A percentile compares a stretch with the other conserved stretches of the same genome.
These are phyloP conservation scores for Parmales sp. DNA, from an alignment of 108 stramenopile genomes.

Conservation along the genomic window DNA sequence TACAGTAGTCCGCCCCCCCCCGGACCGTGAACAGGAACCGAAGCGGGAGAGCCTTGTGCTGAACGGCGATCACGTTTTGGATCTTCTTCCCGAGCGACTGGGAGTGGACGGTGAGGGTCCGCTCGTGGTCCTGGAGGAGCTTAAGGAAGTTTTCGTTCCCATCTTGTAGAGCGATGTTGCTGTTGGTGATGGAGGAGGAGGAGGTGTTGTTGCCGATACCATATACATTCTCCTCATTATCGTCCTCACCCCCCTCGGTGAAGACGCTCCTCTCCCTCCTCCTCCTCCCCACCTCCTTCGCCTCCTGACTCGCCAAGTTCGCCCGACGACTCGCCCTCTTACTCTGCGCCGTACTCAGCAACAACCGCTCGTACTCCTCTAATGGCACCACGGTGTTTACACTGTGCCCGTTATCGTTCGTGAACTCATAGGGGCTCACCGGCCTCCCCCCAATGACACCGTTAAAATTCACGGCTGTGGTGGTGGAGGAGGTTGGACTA, in stretches of 20 bases:
- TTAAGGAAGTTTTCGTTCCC: too few species aligned
- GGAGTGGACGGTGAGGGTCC: not conserved
- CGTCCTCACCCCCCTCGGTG: too few species aligned
- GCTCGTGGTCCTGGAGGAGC: not conserved
- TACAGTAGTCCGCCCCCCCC: not conserved
- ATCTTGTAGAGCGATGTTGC: too few species aligned
- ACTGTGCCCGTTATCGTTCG: too few species aligned
- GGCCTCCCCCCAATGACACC: too few species aligned
- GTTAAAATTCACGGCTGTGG: too few species aligned
- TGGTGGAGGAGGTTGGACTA: too few species aligned
- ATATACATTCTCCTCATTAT: too few species aligned
- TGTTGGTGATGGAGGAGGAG: too few species aligned
- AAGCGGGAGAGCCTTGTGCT: conserved; percentile 3
- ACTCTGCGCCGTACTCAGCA: not conserved
- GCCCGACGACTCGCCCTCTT: not conserved
- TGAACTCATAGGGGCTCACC: too few species aligned
- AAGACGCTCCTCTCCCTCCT: too few species aligned
- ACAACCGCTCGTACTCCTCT: not conserved
- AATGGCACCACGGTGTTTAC: not conserved
- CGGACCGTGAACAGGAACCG: conserved; percentile 5
- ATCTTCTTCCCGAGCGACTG: not conserved
- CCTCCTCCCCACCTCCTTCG: not conserved
- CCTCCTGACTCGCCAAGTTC: conserved; percentile 5
- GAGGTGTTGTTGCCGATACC: too few species aligned
- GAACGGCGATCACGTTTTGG: not conserved